These are phyloP conservation scores for Xylaria bambusicola DNA, from an alignment of 495 filamentous ascomycete species.

Conservation along the genomic window DNA sequence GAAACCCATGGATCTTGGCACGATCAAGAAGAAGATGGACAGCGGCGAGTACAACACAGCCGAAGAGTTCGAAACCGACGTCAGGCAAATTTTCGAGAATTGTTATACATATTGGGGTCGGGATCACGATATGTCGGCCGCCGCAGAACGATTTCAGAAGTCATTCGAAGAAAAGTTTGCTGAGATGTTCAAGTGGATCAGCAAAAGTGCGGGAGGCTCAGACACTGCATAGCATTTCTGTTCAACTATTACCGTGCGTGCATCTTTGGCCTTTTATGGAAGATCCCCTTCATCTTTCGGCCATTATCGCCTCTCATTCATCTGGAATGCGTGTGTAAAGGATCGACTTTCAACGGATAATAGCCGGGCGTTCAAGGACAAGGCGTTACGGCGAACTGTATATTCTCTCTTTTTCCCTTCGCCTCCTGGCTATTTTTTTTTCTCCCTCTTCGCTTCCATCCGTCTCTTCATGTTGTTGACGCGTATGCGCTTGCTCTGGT, in stretches of 20 bases:
- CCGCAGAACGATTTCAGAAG: slow-evolving; percentile 49
- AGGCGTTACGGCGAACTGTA: neutral
- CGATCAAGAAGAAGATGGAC: slow-evolving; percentile 54
- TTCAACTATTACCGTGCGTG: neutral
- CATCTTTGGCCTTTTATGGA: too few relatives aligned
- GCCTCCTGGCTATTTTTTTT: too few relatives aligned
- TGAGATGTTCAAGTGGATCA: slow-evolving; percentile 52
- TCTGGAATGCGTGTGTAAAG: neutral
- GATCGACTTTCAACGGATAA: neutral
- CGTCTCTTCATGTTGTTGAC: too few relatives aligned
- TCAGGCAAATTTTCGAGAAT: slow-evolving; percentile 53
- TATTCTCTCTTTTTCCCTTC: neutral
- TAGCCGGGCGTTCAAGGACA: slow-evolving; percentile 4
- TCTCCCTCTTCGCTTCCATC: neutral
- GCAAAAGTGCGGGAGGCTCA: slow-evolving; percentile 44
- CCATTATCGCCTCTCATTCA: neutral
- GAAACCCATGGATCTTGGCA: slow-evolving; percentile 52
- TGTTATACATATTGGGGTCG: slow-evolving; percentile 50
- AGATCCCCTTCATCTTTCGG: too few relatives aligned
- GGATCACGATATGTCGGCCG: slow-evolving; percentile 45
- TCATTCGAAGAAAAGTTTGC: slow-evolving; percentile 53
- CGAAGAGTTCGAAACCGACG: slow-evolving; percentile 46
- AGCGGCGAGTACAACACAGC: slow-evolving; percentile 41
- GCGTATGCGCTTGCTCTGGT: neutral
- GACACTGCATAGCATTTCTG: neutral